Base-by-base conservation (phyloP, 305 asterid species). In the Fraxinus nigra region DNA sequence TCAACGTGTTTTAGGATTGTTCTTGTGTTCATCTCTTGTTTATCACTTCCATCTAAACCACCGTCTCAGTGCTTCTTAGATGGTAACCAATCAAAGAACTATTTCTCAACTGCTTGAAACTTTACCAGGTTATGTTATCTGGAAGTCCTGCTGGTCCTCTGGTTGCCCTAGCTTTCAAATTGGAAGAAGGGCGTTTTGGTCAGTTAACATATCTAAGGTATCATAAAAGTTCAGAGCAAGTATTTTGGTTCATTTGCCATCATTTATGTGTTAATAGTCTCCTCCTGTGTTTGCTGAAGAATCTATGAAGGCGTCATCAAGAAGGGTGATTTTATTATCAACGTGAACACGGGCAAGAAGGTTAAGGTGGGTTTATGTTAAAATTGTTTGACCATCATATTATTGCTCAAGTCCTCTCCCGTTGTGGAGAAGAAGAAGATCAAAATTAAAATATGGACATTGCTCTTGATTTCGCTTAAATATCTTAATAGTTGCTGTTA, bases 121-220 rank as follows among this genome's bases (percentile, higher is more conserved):
- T 59, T 84, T 87, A 63, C 22, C 85, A 97, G 98, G 98, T 97
- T 82, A 76, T 85, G 33, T 89, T 97, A 84, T 63, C 97, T 37
- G 99, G 99, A 82, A 94, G 90, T 86, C 98, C 97, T 28, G 82
- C 96, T 75, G 98, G 97, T 65, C 99, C 98, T 59, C 87, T 97
- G 87, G 99, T 97, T 88, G 99, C 98, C 82, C 85, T 97, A 86
- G 98, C 99, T 85, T 97, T 97, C 88, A 97, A 97, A 87, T 79
- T 97, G 86, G 99, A 97, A 86, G 99, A 97, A 90, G 98, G 98
- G 46, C 87, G 93, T 84, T 96, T 94, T 89, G 99, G 98, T 84
- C 99, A 96, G 82, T 85, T 97, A 82, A 97, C 99, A 38, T 97
- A 91, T 92, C 81, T 97, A 82, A 97, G 99, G 99, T 97, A 90